Evolutionary conservation across 2,329 filamentous ascomycete genomes (phyloP).

Genomic region (Neofusicoccum umdonicola): DNA sequence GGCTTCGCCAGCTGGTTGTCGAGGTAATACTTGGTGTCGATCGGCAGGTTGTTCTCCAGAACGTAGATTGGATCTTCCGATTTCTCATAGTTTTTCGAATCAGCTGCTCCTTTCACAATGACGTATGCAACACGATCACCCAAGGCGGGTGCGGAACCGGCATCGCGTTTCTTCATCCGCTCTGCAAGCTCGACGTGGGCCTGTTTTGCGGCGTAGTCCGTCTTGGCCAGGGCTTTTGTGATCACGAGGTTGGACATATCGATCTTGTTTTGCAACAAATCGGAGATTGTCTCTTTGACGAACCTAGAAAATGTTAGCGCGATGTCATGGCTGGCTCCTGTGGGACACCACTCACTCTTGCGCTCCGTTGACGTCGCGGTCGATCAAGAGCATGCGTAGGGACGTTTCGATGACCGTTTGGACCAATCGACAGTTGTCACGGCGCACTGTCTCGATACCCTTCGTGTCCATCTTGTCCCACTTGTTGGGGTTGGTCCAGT

Average conservation of each 20-base stretch:
- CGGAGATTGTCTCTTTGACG: slow-evolving; percentile 93
- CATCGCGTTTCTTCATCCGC: slow-evolving; percentile 95
- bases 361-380: slow-evolving; percentile 83
- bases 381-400: slow-evolving; percentile 90
- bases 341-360: slow-evolving; percentile 69
- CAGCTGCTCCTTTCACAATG: slow-evolving; percentile 87
- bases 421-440: slow-evolving; percentile 93
- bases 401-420: slow-evolving; percentile 98
- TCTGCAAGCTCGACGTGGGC: slow-evolving; percentile 93
- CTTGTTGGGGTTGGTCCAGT: slow-evolving; percentile 92
- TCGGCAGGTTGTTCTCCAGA: slow-evolving; percentile 93
- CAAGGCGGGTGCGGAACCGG: slow-evolving; percentile 85
- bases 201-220: slow-evolving; percentile 79
- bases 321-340: background rate
- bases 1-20: slow-evolving; percentile 98
- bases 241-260: slow-evolving; percentile 99
- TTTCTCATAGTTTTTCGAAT: slow-evolving; percentile 93
- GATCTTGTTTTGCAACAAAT: slow-evolving; percentile 93
- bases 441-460: slow-evolving; percentile 94
- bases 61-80: slow-evolving; percentile 97
- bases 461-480: slow-evolving; percentile 99
- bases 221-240: slow-evolving; percentile 90
- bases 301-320: slow-evolving; percentile 62
- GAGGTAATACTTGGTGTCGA: slow-evolving; percentile 97
- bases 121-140: slow-evolving; percentile 98